Evolutionary conservation across 257 asterid species (phyloP).

Genomic region (Ligustrum vulgare): DNA sequence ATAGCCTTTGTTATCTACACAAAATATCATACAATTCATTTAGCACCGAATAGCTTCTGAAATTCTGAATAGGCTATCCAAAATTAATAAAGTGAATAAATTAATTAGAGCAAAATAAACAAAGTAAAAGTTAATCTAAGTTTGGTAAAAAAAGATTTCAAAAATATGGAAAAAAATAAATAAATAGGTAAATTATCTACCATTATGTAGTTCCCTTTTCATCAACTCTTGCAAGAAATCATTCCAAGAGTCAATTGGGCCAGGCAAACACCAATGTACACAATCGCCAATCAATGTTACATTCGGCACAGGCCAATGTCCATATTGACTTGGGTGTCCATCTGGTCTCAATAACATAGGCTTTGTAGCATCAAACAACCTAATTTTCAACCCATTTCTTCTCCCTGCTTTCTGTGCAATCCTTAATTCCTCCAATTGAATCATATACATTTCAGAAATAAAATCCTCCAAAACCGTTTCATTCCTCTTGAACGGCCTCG

Average conservation of each 20-base stretch:
- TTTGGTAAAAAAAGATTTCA: no score
- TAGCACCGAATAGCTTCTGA: no score
- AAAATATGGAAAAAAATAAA: background rate
- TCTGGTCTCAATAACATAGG: conserved; percentile 56
- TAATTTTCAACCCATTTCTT: conserved; percentile 35
- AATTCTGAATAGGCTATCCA: background rate
- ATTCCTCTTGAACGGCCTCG: conserved; percentile 43
- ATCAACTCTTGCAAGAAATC: conserved; percentile 49
- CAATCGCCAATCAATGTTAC: conserved; percentile 44
- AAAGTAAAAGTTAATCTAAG: background rate
- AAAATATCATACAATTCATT: no score
- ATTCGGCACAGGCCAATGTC: conserved; percentile 46
- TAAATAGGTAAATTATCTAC: background rate
- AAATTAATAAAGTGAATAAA: background rate
- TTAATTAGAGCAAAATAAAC: background rate
- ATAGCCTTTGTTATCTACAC: background rate
- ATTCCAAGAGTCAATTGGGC: conserved; percentile 62
- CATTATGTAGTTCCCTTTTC: conserved; percentile 34
- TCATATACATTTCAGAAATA: conserved; percentile 33
- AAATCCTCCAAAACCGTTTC: conserved; percentile 34
- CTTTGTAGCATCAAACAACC: conserved; percentile 56
- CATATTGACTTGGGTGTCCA: conserved; percentile 70
- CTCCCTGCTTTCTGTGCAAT: conserved; percentile 36
- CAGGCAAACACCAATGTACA: conserved; percentile 72
- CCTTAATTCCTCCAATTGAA: conserved; percentile 46